Conservation (phyloP, 169 alveolate genomes). For the Blepharisma undulans region DNA sequence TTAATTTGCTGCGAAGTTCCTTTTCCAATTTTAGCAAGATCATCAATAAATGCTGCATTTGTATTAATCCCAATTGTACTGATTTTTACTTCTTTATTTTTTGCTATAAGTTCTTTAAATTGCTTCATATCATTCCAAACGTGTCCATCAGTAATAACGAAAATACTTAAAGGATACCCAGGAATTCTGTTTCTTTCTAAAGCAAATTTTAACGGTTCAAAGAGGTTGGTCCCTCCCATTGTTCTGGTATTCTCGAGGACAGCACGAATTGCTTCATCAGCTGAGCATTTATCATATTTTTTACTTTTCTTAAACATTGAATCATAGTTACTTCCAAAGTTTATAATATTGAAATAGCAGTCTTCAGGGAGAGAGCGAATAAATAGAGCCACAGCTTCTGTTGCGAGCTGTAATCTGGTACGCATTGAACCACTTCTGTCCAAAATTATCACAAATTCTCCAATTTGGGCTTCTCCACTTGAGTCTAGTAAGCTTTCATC, state of each 20-base stretch:
- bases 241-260: constrained; percentile 43
- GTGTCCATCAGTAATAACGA: constrained; percentile 77
- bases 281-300: constrained; percentile 34
- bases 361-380: constrained; percentile 44
- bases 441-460: background rate
- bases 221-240: constrained; percentile 77
- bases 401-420: constrained; percentile 1
- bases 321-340: constrained; percentile 44
- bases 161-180: constrained; percentile 55
- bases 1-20: constrained; percentile 44
- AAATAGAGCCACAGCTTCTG: constrained; percentile 27
- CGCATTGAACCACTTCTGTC: constrained; percentile 18
- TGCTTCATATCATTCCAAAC: constrained; percentile 43
- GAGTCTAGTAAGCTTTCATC: background rate
- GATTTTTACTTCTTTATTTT: background rate
- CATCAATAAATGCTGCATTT: constrained; percentile 41
- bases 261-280: constrained; percentile 21
- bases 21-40: constrained; percentile 52
- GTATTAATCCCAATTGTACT: constrained; percentile 70
- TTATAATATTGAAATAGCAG: constrained; percentile 47
- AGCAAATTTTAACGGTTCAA: constrained; percentile 49
- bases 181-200: constrained; percentile 31
- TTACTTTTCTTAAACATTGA: background rate
- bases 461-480: background rate
- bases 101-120: background rate